Evolutionary conservation across 257 asterid species (phyloP).

Genomic region (Przewalskia tangutica): DNA sequence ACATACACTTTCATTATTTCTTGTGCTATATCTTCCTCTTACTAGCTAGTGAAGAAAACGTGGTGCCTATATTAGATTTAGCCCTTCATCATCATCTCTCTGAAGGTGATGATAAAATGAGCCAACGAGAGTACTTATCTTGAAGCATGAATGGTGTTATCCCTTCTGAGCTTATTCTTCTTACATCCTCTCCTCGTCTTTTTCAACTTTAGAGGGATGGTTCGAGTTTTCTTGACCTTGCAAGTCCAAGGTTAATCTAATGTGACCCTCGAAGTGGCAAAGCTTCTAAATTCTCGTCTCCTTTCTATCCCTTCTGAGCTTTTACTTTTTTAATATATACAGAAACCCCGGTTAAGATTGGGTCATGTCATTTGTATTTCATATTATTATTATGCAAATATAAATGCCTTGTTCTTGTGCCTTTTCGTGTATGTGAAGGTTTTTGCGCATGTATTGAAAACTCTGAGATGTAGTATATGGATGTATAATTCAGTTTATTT

Average conservation of each 20-base stretch:
- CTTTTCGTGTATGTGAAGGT: neutral
- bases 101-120: neutral
- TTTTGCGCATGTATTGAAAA: neutral
- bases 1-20: neutral
- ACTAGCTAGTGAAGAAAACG: neutral
- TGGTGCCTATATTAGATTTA: neutral
- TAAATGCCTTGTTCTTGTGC: neutral
- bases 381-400: neutral
- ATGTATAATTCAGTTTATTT: neutral
- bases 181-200: neutral
- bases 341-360: neutral
- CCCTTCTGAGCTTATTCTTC: slow-evolving; percentile 3
- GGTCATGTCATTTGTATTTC: neutral
- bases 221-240: slow-evolving; percentile 7
- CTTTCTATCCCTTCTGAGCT: slow-evolving; percentile 4
- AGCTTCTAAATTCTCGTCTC: neutral
- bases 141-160: neutral
- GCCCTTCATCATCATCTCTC: neutral
- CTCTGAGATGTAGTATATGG: neutral
- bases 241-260: neutral
- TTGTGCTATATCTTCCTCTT: neutral
- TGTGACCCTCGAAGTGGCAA: neutral
- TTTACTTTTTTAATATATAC: neutral
- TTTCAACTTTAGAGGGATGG: neutral
- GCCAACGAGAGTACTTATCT: neutral